These are phyloP conservation scores for Kalanchoe fedtschenkoi DNA, from an alignment of 164 flowering plant species.

Conservation along the genomic window DNA sequence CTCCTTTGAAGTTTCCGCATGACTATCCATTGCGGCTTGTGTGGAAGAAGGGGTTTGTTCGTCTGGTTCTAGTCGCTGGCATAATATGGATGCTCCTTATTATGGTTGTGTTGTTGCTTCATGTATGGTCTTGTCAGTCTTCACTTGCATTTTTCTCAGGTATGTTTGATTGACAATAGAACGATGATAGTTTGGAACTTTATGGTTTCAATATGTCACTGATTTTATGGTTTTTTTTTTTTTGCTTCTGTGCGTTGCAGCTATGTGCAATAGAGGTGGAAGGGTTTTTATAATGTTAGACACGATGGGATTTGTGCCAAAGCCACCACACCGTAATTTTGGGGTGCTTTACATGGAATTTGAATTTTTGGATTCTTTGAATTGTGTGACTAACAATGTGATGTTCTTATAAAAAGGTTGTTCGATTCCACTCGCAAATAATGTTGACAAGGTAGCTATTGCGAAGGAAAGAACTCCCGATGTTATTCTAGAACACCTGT, in stretches of 20 bases:
- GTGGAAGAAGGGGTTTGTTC: conserved; percentile 73
- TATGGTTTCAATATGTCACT: background rate
- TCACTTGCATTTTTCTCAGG: conserved; percentile 80
- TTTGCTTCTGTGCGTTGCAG: conserved; percentile 31
- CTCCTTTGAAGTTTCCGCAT: conserved; percentile 24
- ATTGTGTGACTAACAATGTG: background rate
- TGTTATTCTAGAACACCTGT: conserved; percentile 38
- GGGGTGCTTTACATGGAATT: background rate
- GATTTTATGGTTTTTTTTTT: background rate
- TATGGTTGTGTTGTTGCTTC: conserved; percentile 59
- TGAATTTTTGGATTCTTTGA: background rate
- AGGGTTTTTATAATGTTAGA: conserved; percentile 52
- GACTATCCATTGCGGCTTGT: conserved; percentile 50
- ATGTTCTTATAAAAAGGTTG: conserved; percentile 52
- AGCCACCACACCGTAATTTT: conserved; percentile 74
- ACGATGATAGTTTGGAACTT: background rate
- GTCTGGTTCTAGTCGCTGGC: conserved; percentile 68
- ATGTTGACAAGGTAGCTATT: conserved; percentile 54
- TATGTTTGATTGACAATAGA: conserved; percentile 11
- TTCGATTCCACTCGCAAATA: conserved; percentile 55
- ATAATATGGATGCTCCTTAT: conserved; percentile 83
- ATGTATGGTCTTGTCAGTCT: conserved; percentile 87
- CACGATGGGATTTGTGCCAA: conserved; percentile 62
- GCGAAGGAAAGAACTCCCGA: conserved; percentile 59
- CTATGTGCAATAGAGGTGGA: conserved; percentile 79